A percentile compares a stretch with the other conserved stretches of the same genome.
Conservation (phyloP, 768 basidiomycete genomes). For the Russula earlei region DNA sequence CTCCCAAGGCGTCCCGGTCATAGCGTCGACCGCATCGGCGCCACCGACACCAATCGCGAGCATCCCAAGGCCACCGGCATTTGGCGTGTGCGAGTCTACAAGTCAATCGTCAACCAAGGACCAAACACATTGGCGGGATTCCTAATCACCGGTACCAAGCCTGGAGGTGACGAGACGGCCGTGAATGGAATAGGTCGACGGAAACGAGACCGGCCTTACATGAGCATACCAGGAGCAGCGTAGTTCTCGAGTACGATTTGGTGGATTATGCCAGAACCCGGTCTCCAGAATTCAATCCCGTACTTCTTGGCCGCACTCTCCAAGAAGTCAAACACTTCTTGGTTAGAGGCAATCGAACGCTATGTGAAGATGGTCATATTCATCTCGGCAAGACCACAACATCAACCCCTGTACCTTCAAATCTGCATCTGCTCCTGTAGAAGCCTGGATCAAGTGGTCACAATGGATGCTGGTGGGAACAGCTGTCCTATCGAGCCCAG, state of each 20-base stretch:
- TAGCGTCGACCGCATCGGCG: conserved; percentile 95
- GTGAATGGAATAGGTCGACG: conserved; percentile 7
- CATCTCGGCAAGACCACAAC: background rate
- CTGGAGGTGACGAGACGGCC: conserved; percentile 29
- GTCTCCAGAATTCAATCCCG: conserved; percentile 97
- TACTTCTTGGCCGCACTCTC: conserved; percentile 86
- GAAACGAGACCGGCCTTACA: conserved; percentile 38
- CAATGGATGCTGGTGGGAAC: conserved; percentile 94
- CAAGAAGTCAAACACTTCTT: conserved; percentile 96
- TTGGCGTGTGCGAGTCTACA: conserved; percentile 92
- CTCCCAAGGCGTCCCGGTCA: conserved; percentile 98
- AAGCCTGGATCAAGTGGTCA: conserved; percentile 94
- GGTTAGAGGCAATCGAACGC: conserved; percentile 79
- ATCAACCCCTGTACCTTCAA: conserved; percentile 46
- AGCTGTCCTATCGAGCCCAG: conserved; percentile 71
- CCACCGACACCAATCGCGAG: conserved; percentile 99
- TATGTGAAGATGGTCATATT: conserved; percentile 24
- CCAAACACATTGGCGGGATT: background rate
- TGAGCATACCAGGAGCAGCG: conserved; percentile 89
- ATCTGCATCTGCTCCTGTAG: conserved; percentile 79
- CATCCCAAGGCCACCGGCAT: conserved; percentile 93
- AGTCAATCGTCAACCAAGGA: background rate
- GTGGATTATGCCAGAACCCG: conserved; percentile 92
- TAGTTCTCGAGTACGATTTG: conserved; percentile 98
- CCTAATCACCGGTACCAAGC: conserved; percentile 66